Evolutionary conservation across 2,329 filamentous ascomycete species (phyloP), one percentile per base, ranked within the genome.

Genomic region (Hymenoscyphus infarciens): DNA sequence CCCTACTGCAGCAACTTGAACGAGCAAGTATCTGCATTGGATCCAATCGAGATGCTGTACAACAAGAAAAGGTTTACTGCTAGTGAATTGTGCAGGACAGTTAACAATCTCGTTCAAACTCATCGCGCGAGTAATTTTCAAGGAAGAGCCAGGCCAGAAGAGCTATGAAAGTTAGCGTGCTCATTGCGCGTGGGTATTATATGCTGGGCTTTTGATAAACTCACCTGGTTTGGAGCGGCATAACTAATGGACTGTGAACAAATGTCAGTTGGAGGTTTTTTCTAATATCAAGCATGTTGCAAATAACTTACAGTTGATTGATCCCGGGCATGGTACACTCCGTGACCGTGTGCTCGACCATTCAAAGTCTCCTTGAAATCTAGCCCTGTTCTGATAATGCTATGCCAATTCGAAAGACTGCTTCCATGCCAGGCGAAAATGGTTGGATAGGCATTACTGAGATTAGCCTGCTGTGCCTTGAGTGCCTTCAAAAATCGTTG

Each of bases 381-480:
- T 5, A 97, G 79, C 0, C 93, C 92, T 64, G 89, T 85, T 35
- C 92, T 86, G 66, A 97, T 86, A 69, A 97, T 97, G 69, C 88
- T 90, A 75, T 97, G 93, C 93, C 93, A 97, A 70, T 96, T 97
- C 2, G 75, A 67, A 2, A 96, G 67, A 0, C 77, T 74, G 70
- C 91, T 96, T 5, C 92, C 93, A 74, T 97, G 93, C 87, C 90
- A 97, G 0, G 90, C 91, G 70, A 96, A 92, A 1, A 97, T 75
- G 0, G 91, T 94, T 0, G 90, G 89, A 67, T 85, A 79, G 63
- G 75, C 67, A 55, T 79, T 68, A 1, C 72, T 64, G 3, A 70
- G 52, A 22, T 66, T 71, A 11, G 61, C 56, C 33, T 74, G 74
- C 27, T 81, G 79, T 5, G 76, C 71, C 42, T 80, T 78, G 2